phyloP scores from a whole-genome alignment of 2,329 filamentous ascomycete genomes.

The Cladophialophora chaetospira region DNA sequence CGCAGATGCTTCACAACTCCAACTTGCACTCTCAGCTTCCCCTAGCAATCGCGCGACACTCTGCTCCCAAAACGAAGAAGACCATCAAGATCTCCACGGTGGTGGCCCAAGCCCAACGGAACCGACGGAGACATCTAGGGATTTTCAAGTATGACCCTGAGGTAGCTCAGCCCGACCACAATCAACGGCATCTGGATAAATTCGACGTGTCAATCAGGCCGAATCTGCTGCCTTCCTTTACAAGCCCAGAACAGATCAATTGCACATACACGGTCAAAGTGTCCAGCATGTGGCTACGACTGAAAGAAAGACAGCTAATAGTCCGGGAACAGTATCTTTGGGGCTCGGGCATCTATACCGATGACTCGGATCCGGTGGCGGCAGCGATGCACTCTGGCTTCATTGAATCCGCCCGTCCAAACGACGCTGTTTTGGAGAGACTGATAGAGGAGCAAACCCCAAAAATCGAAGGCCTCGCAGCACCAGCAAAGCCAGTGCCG shows the following conservation, averaged over 20 bases:
- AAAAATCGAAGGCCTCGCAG: constrained; percentile 51
- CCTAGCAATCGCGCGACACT: constrained; percentile 50
- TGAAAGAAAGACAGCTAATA: constrained; percentile 75
- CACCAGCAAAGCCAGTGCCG: constrained; percentile 43
- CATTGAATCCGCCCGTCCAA: constrained; percentile 87
- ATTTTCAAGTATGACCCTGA: constrained; percentile 77
- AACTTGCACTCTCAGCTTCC: constrained; percentile 14
- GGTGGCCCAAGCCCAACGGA: constrained; percentile 68
- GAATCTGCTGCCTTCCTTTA: constrained; percentile 72
- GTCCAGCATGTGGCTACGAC: constrained; percentile 72
- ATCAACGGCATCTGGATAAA: constrained; percentile 47
- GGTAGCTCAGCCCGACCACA: constrained; percentile 50
- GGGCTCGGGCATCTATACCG: constrained; percentile 93
- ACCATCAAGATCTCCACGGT: constrained; percentile 70
- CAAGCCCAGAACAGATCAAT: constrained; percentile 70
- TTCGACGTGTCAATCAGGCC: constrained; percentile 63
- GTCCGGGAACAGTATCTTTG: constrained; percentile 78
- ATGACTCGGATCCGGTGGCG: constrained; percentile 90
- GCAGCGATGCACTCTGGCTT: constrained; percentile 92
- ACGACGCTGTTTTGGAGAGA: constrained; percentile 65
- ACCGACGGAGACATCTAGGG: constrained; percentile 78
- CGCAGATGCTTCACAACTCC: constrained; percentile 12
- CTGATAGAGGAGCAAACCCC: constrained; percentile 52
- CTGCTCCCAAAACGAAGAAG: constrained; percentile 56
- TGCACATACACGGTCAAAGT: constrained; percentile 89